Conservation (phyloP, 2,329 filamentous ascomycete genomes). For the Fusarium acutatum region DNA sequence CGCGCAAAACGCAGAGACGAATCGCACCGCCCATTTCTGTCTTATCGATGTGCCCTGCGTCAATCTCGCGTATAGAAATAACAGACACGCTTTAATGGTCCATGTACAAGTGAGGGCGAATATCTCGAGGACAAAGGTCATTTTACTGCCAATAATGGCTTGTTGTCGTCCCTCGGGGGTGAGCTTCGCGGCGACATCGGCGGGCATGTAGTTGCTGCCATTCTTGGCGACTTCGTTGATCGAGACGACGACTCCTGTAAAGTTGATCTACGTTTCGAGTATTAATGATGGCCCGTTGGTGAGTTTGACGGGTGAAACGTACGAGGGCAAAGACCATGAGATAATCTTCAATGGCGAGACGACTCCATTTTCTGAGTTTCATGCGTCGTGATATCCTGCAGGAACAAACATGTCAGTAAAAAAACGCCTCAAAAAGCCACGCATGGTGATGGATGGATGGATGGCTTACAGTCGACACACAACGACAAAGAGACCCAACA, state of each 20-base stretch:
- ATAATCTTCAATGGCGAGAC: slow-evolving; percentile 65
- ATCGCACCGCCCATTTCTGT: slow-evolving; percentile 51
- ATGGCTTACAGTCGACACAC: slow-evolving; percentile 35
- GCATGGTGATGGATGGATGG: neutral
- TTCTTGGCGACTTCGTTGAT: slow-evolving; percentile 54
- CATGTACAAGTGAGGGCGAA: slow-evolving; percentile 61
- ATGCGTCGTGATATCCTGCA: slow-evolving; percentile 44
- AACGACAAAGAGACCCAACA: slow-evolving; percentile 39
- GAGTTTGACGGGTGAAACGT: neutral
- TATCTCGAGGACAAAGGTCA: slow-evolving; percentile 62
- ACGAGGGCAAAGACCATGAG: slow-evolving; percentile 62
- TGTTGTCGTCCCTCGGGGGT: slow-evolving; percentile 52
- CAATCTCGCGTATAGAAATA: slow-evolving; percentile 62
- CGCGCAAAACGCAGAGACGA: slow-evolving; percentile 54
- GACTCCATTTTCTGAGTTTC: slow-evolving; percentile 54
- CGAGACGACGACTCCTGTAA: slow-evolving; percentile 53
- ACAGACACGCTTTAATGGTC: slow-evolving; percentile 61
- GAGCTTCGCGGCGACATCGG: slow-evolving; percentile 51
- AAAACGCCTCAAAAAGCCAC: neutral
- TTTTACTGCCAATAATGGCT: slow-evolving; percentile 62
- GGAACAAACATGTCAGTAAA: neutral
- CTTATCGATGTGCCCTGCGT: slow-evolving; percentile 47
- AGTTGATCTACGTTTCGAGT: slow-evolving; percentile 36
- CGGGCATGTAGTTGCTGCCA: slow-evolving; percentile 56
- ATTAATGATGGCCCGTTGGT: neutral